phyloP scores from a whole-genome alignment of 2,329 filamentous ascomycete genomes.

The Colletotrichum sp. region DNA sequence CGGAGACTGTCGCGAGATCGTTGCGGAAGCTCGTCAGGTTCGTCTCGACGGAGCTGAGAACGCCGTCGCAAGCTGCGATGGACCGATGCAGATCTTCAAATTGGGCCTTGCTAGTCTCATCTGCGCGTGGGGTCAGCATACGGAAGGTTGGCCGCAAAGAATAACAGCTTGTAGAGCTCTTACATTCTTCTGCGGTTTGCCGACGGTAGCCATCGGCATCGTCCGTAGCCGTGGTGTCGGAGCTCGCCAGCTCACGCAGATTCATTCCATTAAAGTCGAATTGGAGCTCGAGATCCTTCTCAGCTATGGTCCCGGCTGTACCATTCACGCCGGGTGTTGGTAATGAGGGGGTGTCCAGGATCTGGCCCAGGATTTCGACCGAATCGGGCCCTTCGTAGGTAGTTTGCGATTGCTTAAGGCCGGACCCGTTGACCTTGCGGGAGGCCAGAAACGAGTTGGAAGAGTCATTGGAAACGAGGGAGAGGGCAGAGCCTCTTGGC shows the following conservation, averaged over 20 bases:
- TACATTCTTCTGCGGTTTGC: slow-evolving; percentile 77
- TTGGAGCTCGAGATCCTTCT: slow-evolving; percentile 65
- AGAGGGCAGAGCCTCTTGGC: slow-evolving; percentile 79
- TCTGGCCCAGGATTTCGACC: slow-evolving; percentile 67
- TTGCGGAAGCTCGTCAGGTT: slow-evolving; percentile 94
- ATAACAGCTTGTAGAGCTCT: slow-evolving; percentile 29
- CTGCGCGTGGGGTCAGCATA: slow-evolving; percentile 40
- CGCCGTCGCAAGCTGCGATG: slow-evolving; percentile 89
- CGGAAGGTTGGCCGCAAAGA: too few species aligned
- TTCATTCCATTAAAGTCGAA: slow-evolving; percentile 83
- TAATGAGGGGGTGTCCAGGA: slow-evolving; percentile 39
- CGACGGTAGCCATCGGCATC: slow-evolving; percentile 34
- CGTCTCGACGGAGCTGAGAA: slow-evolving; percentile 89
- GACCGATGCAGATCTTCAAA: slow-evolving; percentile 92
- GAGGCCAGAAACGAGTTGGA: slow-evolving; percentile 75
- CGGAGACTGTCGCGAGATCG: slow-evolving; percentile 89
- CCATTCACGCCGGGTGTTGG: slow-evolving; percentile 19
- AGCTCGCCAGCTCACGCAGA: slow-evolving; percentile 71
- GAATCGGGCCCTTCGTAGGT: slow-evolving; percentile 68
- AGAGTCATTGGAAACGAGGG: slow-evolving; percentile 79
- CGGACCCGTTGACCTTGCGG: slow-evolving; percentile 70
- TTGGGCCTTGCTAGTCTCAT: slow-evolving; percentile 80
- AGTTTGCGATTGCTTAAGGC: slow-evolving; percentile 64
- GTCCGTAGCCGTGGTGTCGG: slow-evolving; percentile 29
- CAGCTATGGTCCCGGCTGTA: slow-evolving; percentile 35